Percentiles rank a stretch among this genome's conserved stretches.
Evolutionary conservation across 2,329 filamentous ascomycete species (phyloP).

Genomic region (Fusarium multiceps): DNA sequence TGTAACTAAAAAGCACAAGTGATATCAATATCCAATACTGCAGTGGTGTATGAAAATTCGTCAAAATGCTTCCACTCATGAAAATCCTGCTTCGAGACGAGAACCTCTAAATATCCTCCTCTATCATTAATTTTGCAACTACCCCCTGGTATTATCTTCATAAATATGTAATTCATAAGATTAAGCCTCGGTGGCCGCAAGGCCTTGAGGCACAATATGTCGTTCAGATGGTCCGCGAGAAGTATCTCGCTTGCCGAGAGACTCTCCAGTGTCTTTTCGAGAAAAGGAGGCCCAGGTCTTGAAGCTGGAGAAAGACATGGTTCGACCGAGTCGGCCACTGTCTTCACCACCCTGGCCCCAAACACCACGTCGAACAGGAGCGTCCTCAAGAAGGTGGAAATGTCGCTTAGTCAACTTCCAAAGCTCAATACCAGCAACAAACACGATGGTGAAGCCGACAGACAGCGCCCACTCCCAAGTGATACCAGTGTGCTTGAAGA

Average conservation of each 20-base stretch:
- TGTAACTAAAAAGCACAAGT: conserved; percentile 30
- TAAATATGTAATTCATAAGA: conserved; percentile 12
- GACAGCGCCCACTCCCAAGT: conserved; percentile 81
- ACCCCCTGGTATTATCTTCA: not conserved
- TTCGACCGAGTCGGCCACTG: conserved; percentile 58
- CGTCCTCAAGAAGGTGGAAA: conserved; percentile 63
- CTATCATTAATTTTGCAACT: conserved; percentile 7
- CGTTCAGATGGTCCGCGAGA: conserved; percentile 38
- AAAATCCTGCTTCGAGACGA: conserved; percentile 4
- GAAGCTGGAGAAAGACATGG: conserved; percentile 64
- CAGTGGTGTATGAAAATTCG: conserved; percentile 1
- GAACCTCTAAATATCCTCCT: not conserved
- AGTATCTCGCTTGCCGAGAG: conserved; percentile 44
- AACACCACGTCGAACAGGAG: conserved; percentile 60
- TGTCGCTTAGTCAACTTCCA: conserved; percentile 78
- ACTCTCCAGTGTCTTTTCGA: conserved; percentile 56
- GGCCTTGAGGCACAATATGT: conserved; percentile 44
- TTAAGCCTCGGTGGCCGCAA: conserved; percentile 44
- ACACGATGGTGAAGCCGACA: conserved; percentile 71
- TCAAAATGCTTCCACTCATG: conserved; percentile 6
- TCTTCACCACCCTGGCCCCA: conserved; percentile 66
- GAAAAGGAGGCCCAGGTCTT: conserved; percentile 59
- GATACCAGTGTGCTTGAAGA: conserved; percentile 79
- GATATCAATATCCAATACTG: conserved; percentile 26
- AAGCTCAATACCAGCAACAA: conserved; percentile 73